A percentile compares a stretch with the other conserved stretches of the same genome.
phyloP scores from a whole-genome alignment of 176 grass and related monocot genomes.

The Aegilops longissima region DNA sequence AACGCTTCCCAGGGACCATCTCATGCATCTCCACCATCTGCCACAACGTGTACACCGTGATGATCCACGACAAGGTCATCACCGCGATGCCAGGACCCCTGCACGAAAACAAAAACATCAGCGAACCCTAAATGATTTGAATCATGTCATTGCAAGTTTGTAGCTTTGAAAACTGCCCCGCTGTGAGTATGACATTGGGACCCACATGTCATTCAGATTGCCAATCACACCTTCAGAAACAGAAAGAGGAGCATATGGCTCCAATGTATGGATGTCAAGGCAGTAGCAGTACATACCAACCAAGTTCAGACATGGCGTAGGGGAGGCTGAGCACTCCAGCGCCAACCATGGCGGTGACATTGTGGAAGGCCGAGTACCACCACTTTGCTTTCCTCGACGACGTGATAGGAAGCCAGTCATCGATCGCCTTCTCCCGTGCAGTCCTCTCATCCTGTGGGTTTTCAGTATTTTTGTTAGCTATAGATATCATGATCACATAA shows the following conservation, averaged over 20 bases:
- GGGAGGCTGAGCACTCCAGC: constrained; percentile 90
- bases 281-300: background rate
- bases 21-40: constrained; percentile 96
- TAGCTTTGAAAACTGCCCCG: background rate
- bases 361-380: constrained; percentile 98
- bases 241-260: background rate
- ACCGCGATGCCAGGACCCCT: constrained; percentile 80
- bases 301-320: constrained; percentile 68
- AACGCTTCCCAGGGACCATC: constrained; percentile 61
- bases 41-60: constrained; percentile 84
- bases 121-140: background rate
- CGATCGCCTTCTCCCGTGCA: constrained; percentile 39
- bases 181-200: background rate
- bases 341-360: constrained; percentile 97
- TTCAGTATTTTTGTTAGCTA: background rate
- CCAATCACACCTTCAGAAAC: background rate
- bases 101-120: background rate
- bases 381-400: constrained; percentile 87
- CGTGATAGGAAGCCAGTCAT: constrained; percentile 89
- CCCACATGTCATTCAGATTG: background rate
- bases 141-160: background rate
- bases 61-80: constrained; percentile 76
- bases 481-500: background rate
- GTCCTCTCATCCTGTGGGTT: background rate
- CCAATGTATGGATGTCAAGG: background rate